phyloP scores from a whole-genome alignment of 2,329 filamentous ascomycete genomes.

The Malbranchea cinnamomea region DNA sequence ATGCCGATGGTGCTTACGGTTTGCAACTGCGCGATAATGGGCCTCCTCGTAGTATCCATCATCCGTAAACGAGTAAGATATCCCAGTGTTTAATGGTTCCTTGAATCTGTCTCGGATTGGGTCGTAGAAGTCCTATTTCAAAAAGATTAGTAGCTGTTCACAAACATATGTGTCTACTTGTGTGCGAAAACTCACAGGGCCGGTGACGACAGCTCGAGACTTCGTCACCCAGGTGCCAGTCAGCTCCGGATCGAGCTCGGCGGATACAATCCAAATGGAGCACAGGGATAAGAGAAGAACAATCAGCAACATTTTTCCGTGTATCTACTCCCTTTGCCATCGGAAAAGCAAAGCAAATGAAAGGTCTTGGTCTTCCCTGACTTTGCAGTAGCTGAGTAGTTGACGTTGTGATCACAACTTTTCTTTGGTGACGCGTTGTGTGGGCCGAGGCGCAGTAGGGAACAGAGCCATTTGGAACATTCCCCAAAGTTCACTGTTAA shows the following conservation, averaged over 20 bases:
- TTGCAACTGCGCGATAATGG: conserved; percentile 53
- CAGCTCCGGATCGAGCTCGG: conserved; percentile 30
- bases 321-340: too few relatives aligned
- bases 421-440: too few relatives aligned
- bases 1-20: conserved; percentile 38
- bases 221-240: conserved; percentile 62
- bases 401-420: too few relatives aligned
- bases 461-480: too few relatives aligned
- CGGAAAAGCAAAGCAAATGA: too few relatives aligned
- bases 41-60: conserved; percentile 56
- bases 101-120: conserved; percentile 49
- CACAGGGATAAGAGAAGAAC: conserved; percentile 4
- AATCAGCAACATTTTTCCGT: too few relatives aligned
- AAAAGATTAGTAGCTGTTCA: conserved; percentile 11
- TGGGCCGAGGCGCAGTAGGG: too few relatives aligned
- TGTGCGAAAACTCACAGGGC: conserved; percentile 39
- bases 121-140: conserved; percentile 50
- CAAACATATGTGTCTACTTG: neutral
- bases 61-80: conserved; percentile 58
- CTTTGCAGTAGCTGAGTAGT: too few relatives aligned
- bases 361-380: too few relatives aligned
- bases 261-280: conserved; percentile 1
- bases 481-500: too few relatives aligned
- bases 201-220: conserved; percentile 52
- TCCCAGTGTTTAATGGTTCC: conserved; percentile 51